A percentile compares a stretch with the other conserved stretches of the same genome.
These are phyloP conservation scores for Pyrrhoderma noxium DNA, from an alignment of 1,284 basidiomycete genomes.

Conservation along the genomic window DNA sequence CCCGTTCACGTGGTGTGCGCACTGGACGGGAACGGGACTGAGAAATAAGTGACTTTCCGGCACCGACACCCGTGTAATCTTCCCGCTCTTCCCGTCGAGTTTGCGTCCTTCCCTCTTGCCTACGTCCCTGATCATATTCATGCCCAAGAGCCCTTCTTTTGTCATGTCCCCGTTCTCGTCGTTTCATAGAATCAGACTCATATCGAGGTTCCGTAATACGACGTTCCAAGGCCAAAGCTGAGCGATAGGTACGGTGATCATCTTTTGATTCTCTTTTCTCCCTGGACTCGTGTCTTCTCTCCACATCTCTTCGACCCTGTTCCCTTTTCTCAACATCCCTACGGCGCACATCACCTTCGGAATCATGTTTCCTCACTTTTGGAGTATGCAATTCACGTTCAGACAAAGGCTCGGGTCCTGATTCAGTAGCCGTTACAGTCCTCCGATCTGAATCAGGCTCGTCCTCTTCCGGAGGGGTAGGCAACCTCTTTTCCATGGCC, in stretches of 20 bases:
- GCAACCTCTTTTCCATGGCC: constrained; percentile 8
- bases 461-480: constrained; percentile 13
- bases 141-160: no score
- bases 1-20: neutral
- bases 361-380: neutral
- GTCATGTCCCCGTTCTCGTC: neutral
- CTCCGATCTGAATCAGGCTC: neutral
- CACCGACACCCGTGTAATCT: neutral
- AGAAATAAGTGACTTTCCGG: neutral
- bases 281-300: neutral
- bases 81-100: neutral
- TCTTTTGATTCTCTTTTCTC: neutral
- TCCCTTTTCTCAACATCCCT: neutral
- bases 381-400: neutral
- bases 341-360: neutral
- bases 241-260: neutral
- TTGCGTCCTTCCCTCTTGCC: neutral
- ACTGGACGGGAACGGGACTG: neutral
- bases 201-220: neutral
- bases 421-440: neutral
- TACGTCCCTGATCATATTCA: no score
- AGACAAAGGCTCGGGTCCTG: neutral
- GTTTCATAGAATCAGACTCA: neutral
- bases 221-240: neutral
- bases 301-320: no score